Percentiles rank a stretch among this genome's conserved stretches.
phyloP scores from a whole-genome alignment of 345 rosid genomes.

The Kernera saxatilis region DNA sequence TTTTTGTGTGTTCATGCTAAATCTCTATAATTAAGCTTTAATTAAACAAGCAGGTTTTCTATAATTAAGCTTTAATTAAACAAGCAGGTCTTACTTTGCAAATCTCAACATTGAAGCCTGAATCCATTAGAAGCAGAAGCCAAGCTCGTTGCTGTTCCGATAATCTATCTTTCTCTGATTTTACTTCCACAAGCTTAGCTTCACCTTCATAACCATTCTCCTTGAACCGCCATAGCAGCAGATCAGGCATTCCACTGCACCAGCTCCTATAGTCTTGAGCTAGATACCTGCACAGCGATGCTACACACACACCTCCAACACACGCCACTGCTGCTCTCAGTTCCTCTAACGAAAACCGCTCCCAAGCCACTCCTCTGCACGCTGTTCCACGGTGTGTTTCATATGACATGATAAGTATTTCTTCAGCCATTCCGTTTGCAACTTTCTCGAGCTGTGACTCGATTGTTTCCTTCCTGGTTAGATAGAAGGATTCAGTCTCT shows the following conservation, averaged over 20 bases:
- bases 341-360: constrained; percentile 55
- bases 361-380: constrained; percentile 85
- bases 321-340: constrained; percentile 85
- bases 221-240: constrained; percentile 80
- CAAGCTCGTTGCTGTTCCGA: constrained; percentile 95
- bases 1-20: not conserved
- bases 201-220: constrained; percentile 66
- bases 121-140: constrained; percentile 74
- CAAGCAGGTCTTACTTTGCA: constrained; percentile 59
- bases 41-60: constrained; percentile 29
- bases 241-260: constrained; percentile 98
- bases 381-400: constrained; percentile 62
- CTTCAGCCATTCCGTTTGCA: constrained; percentile 72
- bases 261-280: constrained; percentile 83
- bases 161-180: constrained; percentile 74
- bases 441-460: constrained; percentile 59
- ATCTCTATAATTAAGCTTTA: not conserved
- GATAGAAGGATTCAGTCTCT: constrained; percentile 63
- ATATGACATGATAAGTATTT: constrained; percentile 72
- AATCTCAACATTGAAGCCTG: constrained; percentile 73
- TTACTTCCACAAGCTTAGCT: constrained; percentile 96
- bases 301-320: constrained; percentile 67
- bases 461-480: constrained; percentile 43
- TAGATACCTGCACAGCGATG: constrained; percentile 61
- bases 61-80: not conserved